Evolutionary conservation across 148 eudicot genomes (phyloP), one percentile per base, ranked within the genome.

Genomic region (Persicaria tinctoria): DNA sequence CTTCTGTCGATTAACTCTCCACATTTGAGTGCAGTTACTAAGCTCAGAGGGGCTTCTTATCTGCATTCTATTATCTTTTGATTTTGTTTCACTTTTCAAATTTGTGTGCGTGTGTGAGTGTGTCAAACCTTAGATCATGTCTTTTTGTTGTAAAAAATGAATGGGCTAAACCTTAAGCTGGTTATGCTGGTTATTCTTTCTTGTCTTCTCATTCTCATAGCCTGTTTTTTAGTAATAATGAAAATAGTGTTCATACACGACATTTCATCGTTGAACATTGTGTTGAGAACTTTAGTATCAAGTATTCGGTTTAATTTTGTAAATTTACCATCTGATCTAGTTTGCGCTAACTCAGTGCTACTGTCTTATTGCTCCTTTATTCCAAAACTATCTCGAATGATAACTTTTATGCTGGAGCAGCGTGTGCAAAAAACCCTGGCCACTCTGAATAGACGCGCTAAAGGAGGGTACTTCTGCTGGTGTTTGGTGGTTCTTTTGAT

Each of bases 401-500:
- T 32, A 32, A 32, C 41, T 32, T 32, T 32, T 32, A 32, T 32
- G 41, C 41, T 84, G 78, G 54, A 79, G 84, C 96, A 92, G 97
- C 89, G 97, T 32, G 85, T 90, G n/a, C 96, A 90, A 82, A 89
- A 75, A 81, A 86, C 76, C 68, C 80, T 92, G 81, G 96, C 90
- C 49, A 79, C 87, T 54, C 79, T 92, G 80, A 92, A 88, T 64
- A 89, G 89, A 77, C 87, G 88, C 66, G 85, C 97, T 68, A 92
- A 88, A 82, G 97, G 97, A 59, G 95, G 95, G 56, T 92, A 95
- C 82, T 79, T 89, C 38, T 84, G 87, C 82, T 20, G 89, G 82
- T 82, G 82, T 74, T 79, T 90, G 78, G 76, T 92, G 59, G 91
- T 87, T 54, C 12, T 85, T 62, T 78, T 89, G 78, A 88, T 90